Evolutionary conservation across 2,329 filamentous ascomycete genomes (phyloP).

Genomic region (Xylaria multiplex): DNA sequence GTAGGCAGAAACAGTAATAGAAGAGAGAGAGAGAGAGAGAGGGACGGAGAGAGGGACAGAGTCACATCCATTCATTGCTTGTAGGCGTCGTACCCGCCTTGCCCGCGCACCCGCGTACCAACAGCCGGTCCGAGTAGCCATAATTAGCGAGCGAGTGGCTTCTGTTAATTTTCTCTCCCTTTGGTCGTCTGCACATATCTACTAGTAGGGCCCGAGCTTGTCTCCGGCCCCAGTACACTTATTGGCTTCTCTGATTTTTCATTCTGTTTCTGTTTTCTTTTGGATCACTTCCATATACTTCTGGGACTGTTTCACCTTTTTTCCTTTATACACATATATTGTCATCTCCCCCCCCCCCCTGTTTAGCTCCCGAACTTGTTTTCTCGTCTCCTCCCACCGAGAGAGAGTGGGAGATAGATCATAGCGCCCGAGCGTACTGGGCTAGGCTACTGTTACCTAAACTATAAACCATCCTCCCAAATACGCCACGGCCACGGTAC

Average conservation of each 20-base stretch:
- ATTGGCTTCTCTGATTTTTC: not conserved
- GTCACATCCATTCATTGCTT: not conserved
- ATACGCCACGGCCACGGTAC: not conserved
- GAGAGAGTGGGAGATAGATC: not conserved
- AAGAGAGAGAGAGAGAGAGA: not conserved
- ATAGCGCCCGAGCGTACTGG: slow-evolving; percentile 6
- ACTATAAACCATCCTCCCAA: not conserved
- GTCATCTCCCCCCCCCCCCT: slow-evolving; percentile 16
- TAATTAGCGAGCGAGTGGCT: slow-evolving; percentile 35
- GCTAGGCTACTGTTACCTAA: not conserved
- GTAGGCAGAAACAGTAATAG: not conserved
- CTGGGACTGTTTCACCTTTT: slow-evolving; percentile 28
- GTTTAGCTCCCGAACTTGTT: slow-evolving; percentile 14
- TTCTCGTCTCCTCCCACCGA: slow-evolving; percentile 6
- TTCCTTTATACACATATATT: slow-evolving; percentile 4
- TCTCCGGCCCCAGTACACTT: slow-evolving; percentile 15
- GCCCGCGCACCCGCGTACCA: slow-evolving; percentile 37
- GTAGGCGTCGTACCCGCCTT: slow-evolving; percentile 37
- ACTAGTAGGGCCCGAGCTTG: slow-evolving; percentile 26
- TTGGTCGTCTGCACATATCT: slow-evolving; percentile 5
- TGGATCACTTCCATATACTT: slow-evolving; percentile 6
- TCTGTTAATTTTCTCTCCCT: slow-evolving; percentile 18
- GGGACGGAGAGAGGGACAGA: not conserved
- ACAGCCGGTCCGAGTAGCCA: slow-evolving; percentile 41
- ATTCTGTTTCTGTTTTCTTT: not conserved